Conservation (phyloP, 2,329 filamentous ascomycete species). For the Aspergillus ochraceus region DNA sequence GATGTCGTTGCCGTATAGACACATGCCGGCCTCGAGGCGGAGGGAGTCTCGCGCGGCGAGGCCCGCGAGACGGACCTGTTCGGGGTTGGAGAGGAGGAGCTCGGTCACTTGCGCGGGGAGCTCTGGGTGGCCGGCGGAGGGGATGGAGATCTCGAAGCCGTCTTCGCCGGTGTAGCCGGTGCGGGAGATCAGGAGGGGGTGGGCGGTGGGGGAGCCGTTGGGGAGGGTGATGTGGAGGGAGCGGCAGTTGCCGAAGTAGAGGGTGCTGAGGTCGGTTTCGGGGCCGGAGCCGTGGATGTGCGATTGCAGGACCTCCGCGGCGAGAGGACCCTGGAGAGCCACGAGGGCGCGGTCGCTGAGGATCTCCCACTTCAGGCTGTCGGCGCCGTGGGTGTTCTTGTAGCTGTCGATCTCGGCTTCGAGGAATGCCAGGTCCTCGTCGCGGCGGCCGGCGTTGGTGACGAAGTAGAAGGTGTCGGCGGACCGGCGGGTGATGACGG, state of each 20-base stretch:
- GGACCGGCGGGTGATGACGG: constrained; percentile 79
- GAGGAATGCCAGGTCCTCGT: constrained; percentile 83
- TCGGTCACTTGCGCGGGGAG: constrained; percentile 59
- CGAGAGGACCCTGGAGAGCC: constrained; percentile 83
- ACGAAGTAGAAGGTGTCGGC: constrained; percentile 84
- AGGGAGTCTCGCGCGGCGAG: constrained; percentile 89
- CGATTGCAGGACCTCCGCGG: constrained; percentile 66
- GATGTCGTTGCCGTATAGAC: constrained; percentile 98
- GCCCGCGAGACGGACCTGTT: constrained; percentile 76
- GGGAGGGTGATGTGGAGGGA: constrained; percentile 64
- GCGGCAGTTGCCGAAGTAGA: constrained; percentile 80
- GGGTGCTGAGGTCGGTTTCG: constrained; percentile 58
- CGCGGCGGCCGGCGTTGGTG: constrained; percentile 87
- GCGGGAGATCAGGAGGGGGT: constrained; percentile 72
- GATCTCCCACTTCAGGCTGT: constrained; percentile 66
- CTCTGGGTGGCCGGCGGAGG: constrained; percentile 58
- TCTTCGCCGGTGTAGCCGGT: constrained; percentile 98
- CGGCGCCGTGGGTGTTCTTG: constrained; percentile 52
- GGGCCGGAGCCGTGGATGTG: constrained; percentile 56
- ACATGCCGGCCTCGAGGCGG: constrained; percentile 95
- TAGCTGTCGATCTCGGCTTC: constrained; percentile 65
- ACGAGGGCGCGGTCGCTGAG: constrained; percentile 74
- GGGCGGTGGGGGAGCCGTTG: constrained; percentile 51
- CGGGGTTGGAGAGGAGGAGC: constrained; percentile 64
- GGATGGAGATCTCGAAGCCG: constrained; percentile 93